Base-by-base conservation (phyloP, 2,329 filamentous ascomycete genomes). In the Endothia cerciana region DNA sequence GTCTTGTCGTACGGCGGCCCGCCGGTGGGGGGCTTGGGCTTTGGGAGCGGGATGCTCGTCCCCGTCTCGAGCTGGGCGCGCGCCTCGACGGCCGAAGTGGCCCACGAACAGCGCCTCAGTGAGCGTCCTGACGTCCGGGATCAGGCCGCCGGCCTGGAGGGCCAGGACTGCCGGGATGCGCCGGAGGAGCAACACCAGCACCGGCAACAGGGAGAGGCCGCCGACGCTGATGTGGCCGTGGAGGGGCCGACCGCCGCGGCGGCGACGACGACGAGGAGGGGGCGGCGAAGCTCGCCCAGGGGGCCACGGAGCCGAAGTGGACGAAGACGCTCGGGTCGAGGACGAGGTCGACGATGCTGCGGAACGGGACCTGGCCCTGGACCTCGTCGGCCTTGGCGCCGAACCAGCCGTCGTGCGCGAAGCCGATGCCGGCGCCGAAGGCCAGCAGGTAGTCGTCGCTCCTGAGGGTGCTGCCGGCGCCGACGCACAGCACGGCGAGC, bases 361-460 rank as follows among this genome's bases (percentile, higher is more conserved):
- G 51, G 56, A 66, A 66, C 6, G 73, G 64, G 1, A 72, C 60
- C 49, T 65, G 45, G 41, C 72, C 71, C 57, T 72, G 61, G 3
- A 51, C 64, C 36, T 68, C 67, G 51, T 66, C 67, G 6, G 56
- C 11, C 30, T 69, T 40, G 57, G 62, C 60, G 71, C 71, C 64
- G 65, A 66, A 64, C 61, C 65, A 66, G 8, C 65, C 65, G 43
- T 66, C 65, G 5, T 66, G 61, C 13, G 65, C 65, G 33, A 66
- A 66, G 17, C 61, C 65, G 25, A 61, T 51, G 19, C 73, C 73
- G 19, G 73, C 71, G 7, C 73, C 65, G 57, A 74, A 74, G 63
- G 72, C 72, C 6, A 72, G 71, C 15, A 74, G 67, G 56, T 74
- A 62, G 63, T 74, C 73, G 61, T 74, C 72, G 25, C 60, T 72